phyloP scores from a whole-genome alignment of 768 basidiomycete genomes.

The Panellus pusillus region DNA sequence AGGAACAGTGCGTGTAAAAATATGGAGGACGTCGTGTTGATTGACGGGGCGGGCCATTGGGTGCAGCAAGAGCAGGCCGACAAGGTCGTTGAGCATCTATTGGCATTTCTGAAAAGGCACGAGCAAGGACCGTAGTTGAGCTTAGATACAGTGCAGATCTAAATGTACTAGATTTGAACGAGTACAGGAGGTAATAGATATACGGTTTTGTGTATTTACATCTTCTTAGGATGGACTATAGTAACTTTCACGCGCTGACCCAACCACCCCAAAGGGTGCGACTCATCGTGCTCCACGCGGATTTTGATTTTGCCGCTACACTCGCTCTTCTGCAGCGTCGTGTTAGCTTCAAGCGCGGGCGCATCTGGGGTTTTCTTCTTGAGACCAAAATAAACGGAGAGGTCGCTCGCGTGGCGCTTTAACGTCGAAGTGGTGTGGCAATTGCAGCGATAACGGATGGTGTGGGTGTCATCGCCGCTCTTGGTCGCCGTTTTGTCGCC shows the following conservation, averaged over 20 bases:
- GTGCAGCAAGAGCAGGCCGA: conserved; percentile 18
- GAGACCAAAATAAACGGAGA: conserved; percentile 1
- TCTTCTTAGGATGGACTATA: conserved; percentile 14
- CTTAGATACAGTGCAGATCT: no score
- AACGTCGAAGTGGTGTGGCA: conserved; percentile 1
- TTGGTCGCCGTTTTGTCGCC: background rate
- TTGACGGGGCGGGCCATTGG: conserved; percentile 21
- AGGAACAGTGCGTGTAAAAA: conserved; percentile 3
- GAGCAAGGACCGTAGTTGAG: background rate
- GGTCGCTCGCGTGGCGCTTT: conserved; percentile 8
- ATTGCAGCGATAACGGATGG: conserved; percentile 11
- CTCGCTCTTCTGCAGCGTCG: background rate
- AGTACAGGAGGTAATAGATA: background rate
- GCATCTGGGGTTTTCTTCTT: background rate
- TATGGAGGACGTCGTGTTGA: conserved; percentile 21
- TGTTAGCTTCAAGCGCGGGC: background rate
- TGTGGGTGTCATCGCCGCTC: background rate
- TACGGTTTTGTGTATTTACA: background rate
- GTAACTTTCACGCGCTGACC: conserved; percentile 19
- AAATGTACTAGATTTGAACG: background rate
- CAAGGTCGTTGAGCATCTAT: conserved; percentile 10
- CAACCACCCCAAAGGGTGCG: conserved; percentile 13
- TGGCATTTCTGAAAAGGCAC: conserved; percentile 12
- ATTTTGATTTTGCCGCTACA: conserved; percentile 14
- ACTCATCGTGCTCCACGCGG: conserved; percentile 9